Evolutionary conservation across 176 grass and related monocot genomes (phyloP), one percentile per base, ranked within the genome.

Genomic region (Aegilops bicornis): DNA sequence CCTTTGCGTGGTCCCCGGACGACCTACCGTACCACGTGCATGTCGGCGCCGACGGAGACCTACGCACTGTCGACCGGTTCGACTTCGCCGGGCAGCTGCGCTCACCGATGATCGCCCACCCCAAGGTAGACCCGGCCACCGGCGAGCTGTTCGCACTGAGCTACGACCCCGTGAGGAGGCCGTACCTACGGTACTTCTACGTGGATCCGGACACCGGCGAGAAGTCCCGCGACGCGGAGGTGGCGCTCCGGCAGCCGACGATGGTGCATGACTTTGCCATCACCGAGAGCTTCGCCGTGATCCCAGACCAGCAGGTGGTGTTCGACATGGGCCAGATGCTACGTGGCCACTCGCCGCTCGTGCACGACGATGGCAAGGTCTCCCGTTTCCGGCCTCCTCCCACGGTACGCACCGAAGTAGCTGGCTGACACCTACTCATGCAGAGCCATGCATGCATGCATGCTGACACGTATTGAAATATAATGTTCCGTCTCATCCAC

Each of bases 181-280:
- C 91, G 15, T 87, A 90, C 71, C 76, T 93, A 20, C 81, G 81
- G 69, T 92, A 92, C 81, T 92, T 92, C 80, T 40, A 24, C 37
- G 68, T 92, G 7, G 24, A 75, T 24, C 83, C 85, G 2, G 62
- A 70, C 0, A 81, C 81, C 37, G 85, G 91, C 19, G 39, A 47
- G 4, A 90, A 90, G 67, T 93, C 91, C 23, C 5, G 32, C 22
- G 85, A 90, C 47, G 78, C 90, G 29, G 91, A 85, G 39, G 87
- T 93, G 47, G 81, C 82, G 9, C 88, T 93, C 61, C 81, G 78
- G 8, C 82, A 78, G 64, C 85, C 91, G 20, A 82, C 91, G 16
- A 92, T 92, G 87, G 86, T 92, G 39, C 91, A 92, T 20, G 87
- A 92, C 80, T 87, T 92, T 39, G 88, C 84, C 33, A 82, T 92